Evolutionary conservation across 768 basidiomycete genomes (phyloP), one percentile per base, ranked within the genome.

Genomic region (Boletus vermiculosoides): DNA sequence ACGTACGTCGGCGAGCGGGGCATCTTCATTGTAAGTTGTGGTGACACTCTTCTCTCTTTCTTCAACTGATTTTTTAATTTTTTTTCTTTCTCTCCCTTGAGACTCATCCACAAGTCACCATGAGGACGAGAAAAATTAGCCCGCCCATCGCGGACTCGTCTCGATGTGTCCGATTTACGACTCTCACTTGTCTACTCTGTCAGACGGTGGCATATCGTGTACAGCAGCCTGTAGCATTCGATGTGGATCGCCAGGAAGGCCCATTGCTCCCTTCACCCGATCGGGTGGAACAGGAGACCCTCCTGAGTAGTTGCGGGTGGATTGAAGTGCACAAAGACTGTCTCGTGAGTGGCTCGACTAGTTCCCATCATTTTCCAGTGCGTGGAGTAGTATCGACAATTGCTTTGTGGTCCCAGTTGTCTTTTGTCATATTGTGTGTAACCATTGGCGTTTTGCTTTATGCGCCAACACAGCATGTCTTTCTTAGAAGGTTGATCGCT

Each of bases 211-310:
- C 81, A 36, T 92, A 92, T 76, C 88, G 89, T 47, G 84, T 90
- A 30, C 74, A 77, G 60, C 87, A 89, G 63, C 72, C 77, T 31
- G 78, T 86, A 50, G 75, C 82, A 40, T 71, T 74, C 47, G 85
- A 86, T 52, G 70, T 83, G 8, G 85, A 87, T 57, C 76, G 77
- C 15, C 80, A 80, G 48, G 86, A 86, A 52, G 84, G 86, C 9
- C 82, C 84, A 4, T 71, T 90, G 16, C 73, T 90, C 48, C 88
- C 90, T 16, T 83, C 83, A 1, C 83, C 86, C 51, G 87, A 89
- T 45, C 91, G 88, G 87, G 84, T 83, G 7, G 90, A 92, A 73
- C 79, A 82, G 49, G 87, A 89, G 65, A 74, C 83, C 50, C 76
- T 92, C 71, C 83, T 83, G 71, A 87, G 85, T 61, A 71, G 76